Evolutionary conservation across 306 rosid species (phyloP).

Genomic region (Vachellia collinsii): DNA sequence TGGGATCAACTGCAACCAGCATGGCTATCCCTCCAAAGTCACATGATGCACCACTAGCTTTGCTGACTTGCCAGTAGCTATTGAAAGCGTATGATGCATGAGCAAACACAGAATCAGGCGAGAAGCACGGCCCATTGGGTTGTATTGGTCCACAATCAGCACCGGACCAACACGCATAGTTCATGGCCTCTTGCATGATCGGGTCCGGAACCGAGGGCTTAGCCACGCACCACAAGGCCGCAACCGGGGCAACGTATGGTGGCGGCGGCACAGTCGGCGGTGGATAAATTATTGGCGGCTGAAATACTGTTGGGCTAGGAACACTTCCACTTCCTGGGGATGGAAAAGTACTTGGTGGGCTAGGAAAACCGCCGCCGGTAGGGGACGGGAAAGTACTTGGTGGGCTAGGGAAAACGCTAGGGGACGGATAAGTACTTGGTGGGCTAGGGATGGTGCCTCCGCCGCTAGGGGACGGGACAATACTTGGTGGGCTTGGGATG

Average conservation of each 20-base stretch:
- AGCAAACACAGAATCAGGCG: slow-evolving; percentile 61
- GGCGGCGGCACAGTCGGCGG: slow-evolving; percentile 75
- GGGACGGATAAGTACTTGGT: neutral
- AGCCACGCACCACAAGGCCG: slow-evolving; percentile 87
- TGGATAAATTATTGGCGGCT: slow-evolving; percentile 80
- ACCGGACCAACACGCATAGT: slow-evolving; percentile 91
- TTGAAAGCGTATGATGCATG: slow-evolving; percentile 96
- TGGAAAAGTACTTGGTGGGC: slow-evolving; percentile 53
- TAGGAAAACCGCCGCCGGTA: neutral
- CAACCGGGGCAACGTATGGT: slow-evolving; percentile 42
- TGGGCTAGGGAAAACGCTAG: slow-evolving; percentile 4
- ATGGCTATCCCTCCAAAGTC: slow-evolving; percentile 92
- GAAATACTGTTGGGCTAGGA: slow-evolving; percentile 72
- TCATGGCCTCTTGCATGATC: slow-evolving; percentile 88
- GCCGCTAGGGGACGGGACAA: neutral
- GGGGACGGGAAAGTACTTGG: neutral
- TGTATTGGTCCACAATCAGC: slow-evolving; percentile 73
- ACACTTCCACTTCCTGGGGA: slow-evolving; percentile 47
- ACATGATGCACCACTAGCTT: slow-evolving; percentile 73
- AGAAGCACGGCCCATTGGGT: slow-evolving; percentile 73
- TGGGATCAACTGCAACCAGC: slow-evolving; percentile 82
- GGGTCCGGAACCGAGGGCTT: slow-evolving; percentile 98
- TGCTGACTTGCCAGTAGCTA: slow-evolving; percentile 86
- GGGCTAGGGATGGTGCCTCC: slow-evolving; percentile 4
- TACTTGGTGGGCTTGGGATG: slow-evolving; percentile 14